Conservation (phyloP, 2,329 filamentous ascomycete genomes). For the Byssochlamys sp. region DNA sequence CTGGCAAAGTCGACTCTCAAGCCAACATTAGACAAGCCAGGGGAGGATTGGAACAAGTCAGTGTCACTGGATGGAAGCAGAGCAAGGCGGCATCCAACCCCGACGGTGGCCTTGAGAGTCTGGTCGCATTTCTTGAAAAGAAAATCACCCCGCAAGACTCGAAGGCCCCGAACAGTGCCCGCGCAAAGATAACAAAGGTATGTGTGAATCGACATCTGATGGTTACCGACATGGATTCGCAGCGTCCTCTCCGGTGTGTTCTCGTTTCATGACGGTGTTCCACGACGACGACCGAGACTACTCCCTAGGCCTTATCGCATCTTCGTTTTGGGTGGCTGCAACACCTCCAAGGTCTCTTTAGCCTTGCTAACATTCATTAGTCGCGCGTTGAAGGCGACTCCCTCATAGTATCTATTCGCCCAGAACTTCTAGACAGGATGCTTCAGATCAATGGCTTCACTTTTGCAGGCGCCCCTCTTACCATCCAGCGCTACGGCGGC, state of each 20-base stretch:
- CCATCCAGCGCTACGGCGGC: conserved; percentile 41
- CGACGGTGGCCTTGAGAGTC: conserved; percentile 56
- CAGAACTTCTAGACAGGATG: conserved; percentile 55
- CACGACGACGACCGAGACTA: conserved; percentile 32
- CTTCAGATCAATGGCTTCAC: conserved; percentile 58
- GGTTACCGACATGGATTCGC: conserved; percentile 32
- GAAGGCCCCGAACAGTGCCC: conserved; percentile 37
- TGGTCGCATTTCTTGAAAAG: conserved; percentile 61
- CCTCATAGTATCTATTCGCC: conserved; percentile 57
- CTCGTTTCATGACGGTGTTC: conserved; percentile 35
- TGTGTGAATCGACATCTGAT: conserved; percentile 43
- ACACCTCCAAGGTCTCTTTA: conserved; percentile 36
- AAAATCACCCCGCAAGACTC: conserved; percentile 51
- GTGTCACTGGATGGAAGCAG: conserved; percentile 53
- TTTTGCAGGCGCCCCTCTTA: conserved; percentile 58
- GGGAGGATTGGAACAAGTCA: conserved; percentile 26
- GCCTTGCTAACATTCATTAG: conserved; percentile 61
- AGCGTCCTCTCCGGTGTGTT: conserved; percentile 28
- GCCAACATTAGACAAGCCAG: conserved; percentile 31
- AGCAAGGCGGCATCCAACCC: conserved; percentile 60
- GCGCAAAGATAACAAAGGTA: conserved; percentile 67
- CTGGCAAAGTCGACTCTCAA: conserved; percentile 22
- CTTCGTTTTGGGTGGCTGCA: conserved; percentile 28
- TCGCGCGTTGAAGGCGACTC: conserved; percentile 60
- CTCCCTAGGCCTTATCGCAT: conserved; percentile 21